Base-by-base conservation (phyloP, 2,329 filamentous ascomycete genomes). In the Calonectria leucothoes region DNA sequence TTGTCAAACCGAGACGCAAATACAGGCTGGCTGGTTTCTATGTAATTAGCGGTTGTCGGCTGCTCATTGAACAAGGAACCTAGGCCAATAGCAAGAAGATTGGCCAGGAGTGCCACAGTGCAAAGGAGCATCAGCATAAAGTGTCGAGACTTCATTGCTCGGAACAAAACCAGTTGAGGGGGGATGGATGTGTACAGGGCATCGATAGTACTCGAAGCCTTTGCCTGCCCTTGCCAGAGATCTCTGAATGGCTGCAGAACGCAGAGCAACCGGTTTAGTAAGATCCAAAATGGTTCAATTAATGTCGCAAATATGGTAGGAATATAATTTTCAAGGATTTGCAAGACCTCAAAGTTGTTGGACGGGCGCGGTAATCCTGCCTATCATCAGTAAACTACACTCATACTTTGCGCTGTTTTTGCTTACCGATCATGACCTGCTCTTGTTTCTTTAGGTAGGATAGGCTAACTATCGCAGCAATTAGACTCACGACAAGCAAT, bases 251-350 rank as follows among this genome's bases (percentile, higher is more conserved):
- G 91, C 35, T 91, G 88, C 0, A 93, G 74, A 11, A 91, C 78
- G 49, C 89, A 91, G 0, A 91, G 75, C 0, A 89, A 68, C 0
- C 91, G 84, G 51, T 91, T 92, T 0, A 93, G 70, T 0, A 92
- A 77, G 0, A 91, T 81, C 88, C 91, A 91, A 1, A 89, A 84
- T 0, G 91, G 90, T 42, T 93, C 91, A 0, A 92, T 83, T 0
- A 91, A 66, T 0, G 91, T 92, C 0, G 90, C 88, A 4, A 92
- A 82, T 0, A 86, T 83, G 0, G 89, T 91, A 0, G 91, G 91
- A 0, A 92, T 80, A 63, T 91, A 92, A 8, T 85, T 87, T 10
- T 86, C 83, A 0, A 88, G 37, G 0, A 88, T 45, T 5, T 86
- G 84, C 0, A 83, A 69, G 0, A 88, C 80, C 6, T 84, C 82